Evolutionary conservation across 1,284 basidiomycete genomes (phyloP).

Genomic region (Moesziomyces globuligerus): DNA sequence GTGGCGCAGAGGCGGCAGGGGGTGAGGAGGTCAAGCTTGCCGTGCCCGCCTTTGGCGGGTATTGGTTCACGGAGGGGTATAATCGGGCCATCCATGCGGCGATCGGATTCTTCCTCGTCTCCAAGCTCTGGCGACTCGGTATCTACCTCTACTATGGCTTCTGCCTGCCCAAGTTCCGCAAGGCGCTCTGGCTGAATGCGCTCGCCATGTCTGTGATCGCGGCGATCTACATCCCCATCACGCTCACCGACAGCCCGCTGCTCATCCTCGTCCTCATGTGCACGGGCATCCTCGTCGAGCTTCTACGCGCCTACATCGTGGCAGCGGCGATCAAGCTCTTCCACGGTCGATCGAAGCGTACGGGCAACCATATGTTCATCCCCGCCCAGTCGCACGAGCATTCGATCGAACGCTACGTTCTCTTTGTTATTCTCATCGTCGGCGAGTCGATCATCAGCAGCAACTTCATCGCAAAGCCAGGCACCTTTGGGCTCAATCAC

Average conservation of each 20-base stretch:
- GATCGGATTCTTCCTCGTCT: constrained; percentile 59
- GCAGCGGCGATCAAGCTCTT: constrained; percentile 43
- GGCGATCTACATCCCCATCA: constrained; percentile 57
- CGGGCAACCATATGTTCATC: constrained; percentile 54
- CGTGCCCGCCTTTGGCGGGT: constrained; percentile 31
- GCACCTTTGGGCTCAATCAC: constrained; percentile 33
- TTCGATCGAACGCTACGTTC: constrained; percentile 54
- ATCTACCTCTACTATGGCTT: constrained; percentile 60
- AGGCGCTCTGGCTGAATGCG: constrained; percentile 56
- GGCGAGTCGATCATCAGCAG: constrained; percentile 58
- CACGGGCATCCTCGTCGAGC: constrained; percentile 53
- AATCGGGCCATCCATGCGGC: constrained; percentile 46
- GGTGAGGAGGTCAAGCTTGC: constrained; percentile 12
- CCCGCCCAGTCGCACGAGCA: constrained; percentile 59
- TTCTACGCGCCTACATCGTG: constrained; percentile 46
- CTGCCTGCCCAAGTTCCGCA: constrained; percentile 59
- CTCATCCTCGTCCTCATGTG: constrained; percentile 47
- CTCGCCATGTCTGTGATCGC: constrained; percentile 44
- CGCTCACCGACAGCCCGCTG: constrained; percentile 27
- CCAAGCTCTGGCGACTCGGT: constrained; percentile 51
- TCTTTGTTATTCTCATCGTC: constrained; percentile 62
- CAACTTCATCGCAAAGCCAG: constrained; percentile 35
- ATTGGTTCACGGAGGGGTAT: constrained; percentile 57
- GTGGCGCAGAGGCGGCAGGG: neutral
- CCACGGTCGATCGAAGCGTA: constrained; percentile 42